Percentiles rank a stretch among this genome's conserved stretches.
Conservation (phyloP, 2,329 filamentous ascomycete genomes). For the Aaosphaeria pasadenensis region DNA sequence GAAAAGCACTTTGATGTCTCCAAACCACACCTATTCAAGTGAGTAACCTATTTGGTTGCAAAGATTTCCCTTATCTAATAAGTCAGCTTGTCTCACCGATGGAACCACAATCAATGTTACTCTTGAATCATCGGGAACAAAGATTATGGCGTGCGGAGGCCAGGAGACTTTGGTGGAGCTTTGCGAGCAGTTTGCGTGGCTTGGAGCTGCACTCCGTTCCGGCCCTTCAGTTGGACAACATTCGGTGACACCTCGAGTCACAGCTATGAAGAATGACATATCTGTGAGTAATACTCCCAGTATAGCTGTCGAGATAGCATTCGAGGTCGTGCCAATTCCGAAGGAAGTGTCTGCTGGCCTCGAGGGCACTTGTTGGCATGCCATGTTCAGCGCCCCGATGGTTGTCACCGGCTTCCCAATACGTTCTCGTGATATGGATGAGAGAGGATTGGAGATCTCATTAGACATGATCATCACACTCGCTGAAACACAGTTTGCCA, state of each 20-base stretch:
- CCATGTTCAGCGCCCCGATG: slow-evolving; percentile 2
- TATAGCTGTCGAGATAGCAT: too few relatives aligned
- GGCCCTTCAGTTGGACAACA: background rate
- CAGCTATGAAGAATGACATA: background rate
- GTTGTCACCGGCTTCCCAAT: slow-evolving; percentile 5
- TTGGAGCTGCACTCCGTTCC: slow-evolving; percentile 1
- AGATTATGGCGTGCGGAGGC: too few relatives aligned
- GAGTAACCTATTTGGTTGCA: too few relatives aligned
- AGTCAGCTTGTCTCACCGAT: background rate
- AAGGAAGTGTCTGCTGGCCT: too few relatives aligned
- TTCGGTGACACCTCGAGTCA: background rate
- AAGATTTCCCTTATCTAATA: too few relatives aligned
- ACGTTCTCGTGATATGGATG: background rate
- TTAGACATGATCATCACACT: slow-evolving; percentile 1
- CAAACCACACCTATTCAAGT: too few relatives aligned
- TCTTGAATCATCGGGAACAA: too few relatives aligned
- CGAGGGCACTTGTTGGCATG: slow-evolving; percentile 3
- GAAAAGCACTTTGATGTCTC: too few relatives aligned
- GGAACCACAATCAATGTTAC: too few relatives aligned
- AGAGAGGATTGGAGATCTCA: slow-evolving; percentile 3
- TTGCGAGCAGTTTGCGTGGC: slow-evolving; percentile 2
- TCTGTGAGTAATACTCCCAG: too few relatives aligned
- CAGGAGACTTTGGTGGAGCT: background rate
- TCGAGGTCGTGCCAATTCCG: too few relatives aligned
- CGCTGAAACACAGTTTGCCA: background rate